A percentile compares a stretch with the other conserved stretches of the same genome.
Evolutionary conservation across 2,329 filamentous ascomycete species (phyloP).

Genomic region (Sarocladium brachiariae): DNA sequence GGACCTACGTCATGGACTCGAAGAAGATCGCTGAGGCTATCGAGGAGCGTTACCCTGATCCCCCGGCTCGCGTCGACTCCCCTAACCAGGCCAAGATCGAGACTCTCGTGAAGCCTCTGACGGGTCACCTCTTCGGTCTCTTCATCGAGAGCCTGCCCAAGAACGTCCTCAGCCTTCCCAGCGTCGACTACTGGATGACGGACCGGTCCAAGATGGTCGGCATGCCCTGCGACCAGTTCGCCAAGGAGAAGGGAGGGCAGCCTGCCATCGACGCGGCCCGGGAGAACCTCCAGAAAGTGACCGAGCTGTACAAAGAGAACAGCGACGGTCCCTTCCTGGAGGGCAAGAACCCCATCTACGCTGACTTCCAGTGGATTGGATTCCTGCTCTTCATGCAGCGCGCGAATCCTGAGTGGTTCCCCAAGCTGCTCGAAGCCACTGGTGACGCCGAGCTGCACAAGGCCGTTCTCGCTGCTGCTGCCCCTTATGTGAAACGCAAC

Average conservation of each 20-base stretch:
- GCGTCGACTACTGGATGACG: slow-evolving; percentile 46
- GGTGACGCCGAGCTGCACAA: slow-evolving; percentile 10
- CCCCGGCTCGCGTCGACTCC: slow-evolving; percentile 50
- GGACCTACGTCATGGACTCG: slow-evolving; percentile 58
- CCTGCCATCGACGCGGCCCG: slow-evolving; percentile 39
- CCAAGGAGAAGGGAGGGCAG: slow-evolving; percentile 40
- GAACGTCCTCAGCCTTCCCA: slow-evolving; percentile 42
- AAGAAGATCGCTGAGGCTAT: slow-evolving; percentile 50
- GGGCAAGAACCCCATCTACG: slow-evolving; percentile 48
- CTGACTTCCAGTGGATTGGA: slow-evolving; percentile 50
- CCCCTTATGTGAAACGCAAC: slow-evolving; percentile 9
- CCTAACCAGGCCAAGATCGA: slow-evolving; percentile 39
- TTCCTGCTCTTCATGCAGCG: slow-evolving; percentile 35
- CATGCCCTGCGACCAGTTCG: slow-evolving; percentile 44
- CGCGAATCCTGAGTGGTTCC: slow-evolving; percentile 30
- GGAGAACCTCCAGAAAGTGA: slow-evolving; percentile 26
- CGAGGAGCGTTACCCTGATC: slow-evolving; percentile 51
- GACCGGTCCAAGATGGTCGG: slow-evolving; percentile 44
- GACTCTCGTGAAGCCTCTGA: slow-evolving; percentile 26
- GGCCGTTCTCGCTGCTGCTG: slow-evolving; percentile 7
- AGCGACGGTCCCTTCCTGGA: slow-evolving; percentile 53
- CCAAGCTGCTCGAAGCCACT: slow-evolving; percentile 24
- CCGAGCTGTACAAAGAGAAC: slow-evolving; percentile 46
- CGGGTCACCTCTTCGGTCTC: slow-evolving; percentile 29
- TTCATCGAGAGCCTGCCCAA: slow-evolving; percentile 42